Base-by-base conservation (phyloP, 2,329 filamentous ascomycete genomes). In the Botrytis fabae region DNA sequence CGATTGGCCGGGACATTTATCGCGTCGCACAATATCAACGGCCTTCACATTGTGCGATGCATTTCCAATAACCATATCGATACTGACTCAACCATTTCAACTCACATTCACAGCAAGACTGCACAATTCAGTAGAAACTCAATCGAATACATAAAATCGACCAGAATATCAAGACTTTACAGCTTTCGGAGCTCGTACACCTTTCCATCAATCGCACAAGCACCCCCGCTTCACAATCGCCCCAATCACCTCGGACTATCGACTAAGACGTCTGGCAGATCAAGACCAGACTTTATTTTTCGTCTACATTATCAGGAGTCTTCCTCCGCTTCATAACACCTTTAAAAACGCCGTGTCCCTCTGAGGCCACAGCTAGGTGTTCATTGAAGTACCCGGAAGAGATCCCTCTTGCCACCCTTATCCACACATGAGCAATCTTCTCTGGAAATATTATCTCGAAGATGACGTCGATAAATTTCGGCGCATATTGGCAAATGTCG, bases 391-490 rank as follows among this genome's bases (percentile, higher is more conserved):
- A 76, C 69, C 63, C 61, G 77, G 79, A 75, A 78, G 77, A 77
- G 81, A 81, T 80, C 60, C 61, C 42, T 80, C 81, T 79, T 75
- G 75, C 79, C 76, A 78, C 76, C 75, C 25, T 75, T 80, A 78
- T 78, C 83, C 82, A 85, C 90, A 90, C 90, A 96, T 98, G 95
- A 98, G 93, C 91, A 92, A 94, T 86, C 89, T 92, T 89, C 90
- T 99, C 83, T 98, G 95, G 95, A 95, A 94, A 88, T 93, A 90
- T 83, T 98, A 95, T 83, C 92, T 97, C 87, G 92, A 98, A 90
- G 93, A 98, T 88, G 94, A 99, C 90, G 92, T 97, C 90, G 95
- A 97, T 83, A 90, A 86, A 82, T 98, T 99, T 88, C 92, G 93
- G 85, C 92, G 92, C 86, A 89, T 97, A 81, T 88, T 99, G 88